Conservation (phyloP, 179 eudicot species). For the Spinacia oleracea region DNA sequence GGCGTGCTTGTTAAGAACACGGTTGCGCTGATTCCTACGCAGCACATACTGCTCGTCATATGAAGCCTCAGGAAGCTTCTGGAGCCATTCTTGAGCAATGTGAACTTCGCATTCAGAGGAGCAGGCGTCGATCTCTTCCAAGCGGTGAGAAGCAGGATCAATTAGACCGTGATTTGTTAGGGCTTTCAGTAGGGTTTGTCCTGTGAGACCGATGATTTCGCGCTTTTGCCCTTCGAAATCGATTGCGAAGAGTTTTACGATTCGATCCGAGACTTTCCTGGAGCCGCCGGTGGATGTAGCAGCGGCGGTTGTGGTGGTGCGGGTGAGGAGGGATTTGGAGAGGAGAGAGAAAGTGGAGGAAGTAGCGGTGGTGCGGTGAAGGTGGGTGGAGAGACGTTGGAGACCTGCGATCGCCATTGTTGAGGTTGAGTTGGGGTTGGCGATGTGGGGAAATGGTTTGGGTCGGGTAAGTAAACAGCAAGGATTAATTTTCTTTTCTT, state of each 20-base stretch:
- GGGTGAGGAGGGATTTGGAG: slow-evolving; percentile 27
- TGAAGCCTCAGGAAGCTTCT: slow-evolving; percentile 59
- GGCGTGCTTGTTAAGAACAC: slow-evolving; percentile 70
- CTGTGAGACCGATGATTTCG: slow-evolving; percentile 63
- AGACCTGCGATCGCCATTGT: slow-evolving; percentile 39
- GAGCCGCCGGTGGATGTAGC: slow-evolving; percentile 23
- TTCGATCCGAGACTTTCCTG: slow-evolving; percentile 57
- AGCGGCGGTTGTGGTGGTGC: slow-evolving; percentile 25
- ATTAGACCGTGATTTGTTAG: slow-evolving; percentile 60
- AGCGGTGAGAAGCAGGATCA: slow-evolving; percentile 79
- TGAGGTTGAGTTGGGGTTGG: not conserved
- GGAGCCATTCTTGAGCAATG: slow-evolving; percentile 89
- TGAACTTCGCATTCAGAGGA: slow-evolving; percentile 94
- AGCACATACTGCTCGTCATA: slow-evolving; percentile 84
- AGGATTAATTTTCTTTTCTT: too few species aligned
- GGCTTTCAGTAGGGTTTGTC: slow-evolving; percentile 73
- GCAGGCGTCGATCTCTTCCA: slow-evolving; percentile 90
- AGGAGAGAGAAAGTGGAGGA: slow-evolving; percentile 27
- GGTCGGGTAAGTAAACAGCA: not conserved
- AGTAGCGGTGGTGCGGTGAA: slow-evolving; percentile 27
- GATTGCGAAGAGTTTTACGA: slow-evolving; percentile 71
- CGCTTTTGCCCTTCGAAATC: slow-evolving; percentile 70
- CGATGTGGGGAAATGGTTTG: not conserved
- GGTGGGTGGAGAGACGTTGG: slow-evolving; percentile 30
- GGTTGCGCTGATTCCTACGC: slow-evolving; percentile 47